Evolutionary conservation across 1,284 basidiomycete genomes (phyloP).

Genomic region (Austroboletus novae-zelandiae): DNA sequence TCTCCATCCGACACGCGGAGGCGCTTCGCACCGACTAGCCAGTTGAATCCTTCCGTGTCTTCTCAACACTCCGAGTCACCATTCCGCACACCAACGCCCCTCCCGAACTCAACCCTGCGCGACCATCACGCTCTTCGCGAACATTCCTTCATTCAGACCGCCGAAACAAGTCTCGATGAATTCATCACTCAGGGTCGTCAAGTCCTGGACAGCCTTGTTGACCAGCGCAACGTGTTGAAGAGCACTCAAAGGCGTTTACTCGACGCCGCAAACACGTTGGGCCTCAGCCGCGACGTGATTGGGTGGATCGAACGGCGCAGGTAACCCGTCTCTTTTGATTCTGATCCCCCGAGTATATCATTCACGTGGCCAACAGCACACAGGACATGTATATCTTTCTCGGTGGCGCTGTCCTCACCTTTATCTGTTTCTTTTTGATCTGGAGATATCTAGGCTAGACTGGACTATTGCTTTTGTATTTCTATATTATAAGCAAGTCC

Average conservation of each 20-base stretch:
- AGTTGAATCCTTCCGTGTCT: slow-evolving; percentile 28
- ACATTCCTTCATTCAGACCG: slow-evolving; percentile 82
- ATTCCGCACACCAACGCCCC: slow-evolving; percentile 59
- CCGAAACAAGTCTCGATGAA: slow-evolving; percentile 79
- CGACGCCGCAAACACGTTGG: slow-evolving; percentile 89
- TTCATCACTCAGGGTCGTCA: slow-evolving; percentile 89
- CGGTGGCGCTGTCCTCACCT: slow-evolving; percentile 79
- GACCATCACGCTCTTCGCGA: slow-evolving; percentile 82
- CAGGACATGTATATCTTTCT: slow-evolving; percentile 94
- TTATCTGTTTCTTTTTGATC: slow-evolving; percentile 88
- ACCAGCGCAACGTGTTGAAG: slow-evolving; percentile 89
- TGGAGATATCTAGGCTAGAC: slow-evolving; percentile 82
- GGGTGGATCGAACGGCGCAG: slow-evolving; percentile 93
- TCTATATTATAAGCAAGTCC: too few relatives aligned
- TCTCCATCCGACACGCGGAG: slow-evolving; percentile 52
- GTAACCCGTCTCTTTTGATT: slow-evolving; percentile 36
- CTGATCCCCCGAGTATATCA: not conserved
- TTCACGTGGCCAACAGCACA: slow-evolving; percentile 50
- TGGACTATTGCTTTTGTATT: slow-evolving; percentile 6
- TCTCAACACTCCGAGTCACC: slow-evolving; percentile 67
- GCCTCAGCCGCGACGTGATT: slow-evolving; percentile 89
- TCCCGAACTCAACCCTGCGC: slow-evolving; percentile 53
- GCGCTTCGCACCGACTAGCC: slow-evolving; percentile 49
- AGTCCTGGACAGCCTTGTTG: slow-evolving; percentile 85
- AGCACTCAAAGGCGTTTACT: slow-evolving; percentile 83